phyloP scores from a whole-genome alignment of 306 rosid species.

The Phaseolus lunatus region DNA sequence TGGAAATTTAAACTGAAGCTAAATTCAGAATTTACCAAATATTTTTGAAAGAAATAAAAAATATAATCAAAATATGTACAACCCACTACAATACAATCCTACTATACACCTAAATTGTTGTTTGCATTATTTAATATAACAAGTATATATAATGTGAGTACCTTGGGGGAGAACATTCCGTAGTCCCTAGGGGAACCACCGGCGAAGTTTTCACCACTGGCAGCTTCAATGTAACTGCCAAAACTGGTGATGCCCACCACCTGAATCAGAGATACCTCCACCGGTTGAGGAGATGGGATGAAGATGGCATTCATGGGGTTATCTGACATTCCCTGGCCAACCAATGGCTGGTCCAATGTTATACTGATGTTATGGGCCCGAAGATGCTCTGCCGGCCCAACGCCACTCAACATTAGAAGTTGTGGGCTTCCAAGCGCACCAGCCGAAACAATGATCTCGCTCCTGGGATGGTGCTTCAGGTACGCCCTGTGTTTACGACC shows the following conservation, averaged over 20 bases:
- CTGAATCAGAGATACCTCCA: slow-evolving; percentile 49
- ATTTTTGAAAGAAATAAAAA: too few relatives aligned
- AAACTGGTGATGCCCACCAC: slow-evolving; percentile 50
- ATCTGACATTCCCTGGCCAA: slow-evolving; percentile 73
- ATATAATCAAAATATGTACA: too few relatives aligned
- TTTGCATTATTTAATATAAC: too few relatives aligned
- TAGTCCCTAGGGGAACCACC: slow-evolving; percentile 56
- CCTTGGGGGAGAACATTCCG: slow-evolving; percentile 71
- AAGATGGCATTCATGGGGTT: slow-evolving; percentile 80
- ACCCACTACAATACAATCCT: too few relatives aligned
- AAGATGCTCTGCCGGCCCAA: slow-evolving; percentile 62
- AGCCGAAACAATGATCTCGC: slow-evolving; percentile 65
- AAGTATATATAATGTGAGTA: neutral
- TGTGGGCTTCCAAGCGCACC: slow-evolving; percentile 95
- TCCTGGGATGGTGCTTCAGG: slow-evolving; percentile 39
- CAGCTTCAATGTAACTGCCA: slow-evolving; percentile 70
- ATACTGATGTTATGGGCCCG: slow-evolving; percentile 59
- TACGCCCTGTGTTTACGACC: slow-evolving; percentile 64
- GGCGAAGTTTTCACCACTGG: slow-evolving; percentile 72
- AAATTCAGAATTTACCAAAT: too few relatives aligned
- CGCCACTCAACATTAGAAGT: slow-evolving; percentile 71
- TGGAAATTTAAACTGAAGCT: too few relatives aligned
- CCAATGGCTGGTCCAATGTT: slow-evolving; percentile 63
- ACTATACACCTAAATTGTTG: too few relatives aligned
- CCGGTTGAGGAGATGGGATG: slow-evolving; percentile 73